Evolutionary conservation across 1,284 basidiomycete species (phyloP).

Genomic region (Sanghuangporus baumii): DNA sequence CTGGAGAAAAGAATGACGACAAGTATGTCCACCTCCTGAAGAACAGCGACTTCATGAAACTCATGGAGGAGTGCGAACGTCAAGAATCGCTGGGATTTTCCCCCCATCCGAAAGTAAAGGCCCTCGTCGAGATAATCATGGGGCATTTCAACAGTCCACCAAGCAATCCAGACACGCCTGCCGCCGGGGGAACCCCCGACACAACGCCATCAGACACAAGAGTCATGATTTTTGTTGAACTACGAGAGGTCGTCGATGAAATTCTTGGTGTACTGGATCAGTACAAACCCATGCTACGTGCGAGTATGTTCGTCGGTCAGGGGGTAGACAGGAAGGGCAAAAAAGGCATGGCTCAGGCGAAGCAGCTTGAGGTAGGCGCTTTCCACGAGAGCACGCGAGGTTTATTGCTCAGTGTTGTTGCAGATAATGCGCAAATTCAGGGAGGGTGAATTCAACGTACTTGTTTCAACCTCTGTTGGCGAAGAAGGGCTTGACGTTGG

Average conservation of each 20-base stretch:
- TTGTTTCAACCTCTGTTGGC: constrained; percentile 96
- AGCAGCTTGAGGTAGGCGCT: constrained; percentile 74
- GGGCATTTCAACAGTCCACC: constrained; percentile 72
- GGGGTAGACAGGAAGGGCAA: constrained; percentile 79
- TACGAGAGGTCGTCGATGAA: constrained; percentile 86
- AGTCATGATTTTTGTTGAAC: constrained; percentile 96
- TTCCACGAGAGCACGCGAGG: neutral
- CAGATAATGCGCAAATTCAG: constrained; percentile 87
- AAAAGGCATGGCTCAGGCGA: constrained; percentile 87
- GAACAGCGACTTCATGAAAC: constrained; percentile 53
- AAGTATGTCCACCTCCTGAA: constrained; percentile 38
- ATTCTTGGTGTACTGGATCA: constrained; percentile 75
- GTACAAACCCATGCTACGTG: constrained; percentile 70
- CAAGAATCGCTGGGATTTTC: constrained; percentile 49
- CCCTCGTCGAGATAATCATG: constrained; percentile 68
- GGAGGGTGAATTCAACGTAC: constrained; percentile 80
- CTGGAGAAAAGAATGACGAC: constrained; percentile 26
- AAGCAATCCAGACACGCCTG: constrained; percentile 41
- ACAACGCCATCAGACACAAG: constrained; percentile 44
- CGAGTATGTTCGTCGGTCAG: constrained; percentile 89
- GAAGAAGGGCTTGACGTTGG: constrained; percentile 99
- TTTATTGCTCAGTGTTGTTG: constrained; percentile 15
- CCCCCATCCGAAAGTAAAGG: constrained; percentile 92
- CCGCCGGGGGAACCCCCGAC: constrained; percentile 27
- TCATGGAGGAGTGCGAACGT: constrained; percentile 61